A percentile compares a stretch with the other conserved stretches of the same genome.
Evolutionary conservation across 1,284 basidiomycete genomes (phyloP).

Genomic region (Ustilago cynodontis): DNA sequence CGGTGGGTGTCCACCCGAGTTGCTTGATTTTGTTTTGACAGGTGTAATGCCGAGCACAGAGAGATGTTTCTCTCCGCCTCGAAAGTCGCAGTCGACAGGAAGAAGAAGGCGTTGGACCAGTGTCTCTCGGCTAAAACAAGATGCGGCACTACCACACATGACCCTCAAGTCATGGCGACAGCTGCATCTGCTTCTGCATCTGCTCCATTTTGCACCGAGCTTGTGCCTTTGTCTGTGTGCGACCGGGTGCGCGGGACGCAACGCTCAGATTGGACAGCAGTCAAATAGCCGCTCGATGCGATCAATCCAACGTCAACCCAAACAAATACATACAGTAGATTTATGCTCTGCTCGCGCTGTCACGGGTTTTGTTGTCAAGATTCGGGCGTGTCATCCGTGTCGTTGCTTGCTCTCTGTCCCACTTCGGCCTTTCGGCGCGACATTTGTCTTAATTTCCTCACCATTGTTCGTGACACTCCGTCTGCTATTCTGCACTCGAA

Average conservation of each 20-base stretch:
- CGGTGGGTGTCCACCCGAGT: slow-evolving; percentile 4
- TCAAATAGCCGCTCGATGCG: neutral
- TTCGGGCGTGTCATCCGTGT: neutral
- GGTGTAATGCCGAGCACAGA: neutral
- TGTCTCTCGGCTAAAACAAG: neutral
- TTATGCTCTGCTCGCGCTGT: neutral
- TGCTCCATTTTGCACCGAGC: neutral
- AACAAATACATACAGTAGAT: slow-evolving; percentile 14
- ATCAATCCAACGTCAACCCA: neutral
- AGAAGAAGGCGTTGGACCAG: neutral
- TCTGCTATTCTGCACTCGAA: no score
- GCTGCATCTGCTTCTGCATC: neutral
- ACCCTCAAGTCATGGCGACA: slow-evolving; percentile 2
- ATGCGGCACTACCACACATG: neutral
- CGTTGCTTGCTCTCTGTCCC: neutral
- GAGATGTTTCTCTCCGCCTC: no score
- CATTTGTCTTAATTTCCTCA: neutral
- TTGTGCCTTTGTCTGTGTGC: no score
- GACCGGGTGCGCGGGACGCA: no score
- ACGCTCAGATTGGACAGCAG: no score
- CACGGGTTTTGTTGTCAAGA: neutral
- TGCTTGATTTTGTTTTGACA: neutral
- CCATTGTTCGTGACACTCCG: neutral
- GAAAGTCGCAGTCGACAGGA: no score
- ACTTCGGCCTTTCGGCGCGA: neutral